Evolutionary conservation across 1,139 yeast genomes (phyloP), one percentile per base, ranked within the genome.

Genomic region (Suhomyces bolitotheri): DNA sequence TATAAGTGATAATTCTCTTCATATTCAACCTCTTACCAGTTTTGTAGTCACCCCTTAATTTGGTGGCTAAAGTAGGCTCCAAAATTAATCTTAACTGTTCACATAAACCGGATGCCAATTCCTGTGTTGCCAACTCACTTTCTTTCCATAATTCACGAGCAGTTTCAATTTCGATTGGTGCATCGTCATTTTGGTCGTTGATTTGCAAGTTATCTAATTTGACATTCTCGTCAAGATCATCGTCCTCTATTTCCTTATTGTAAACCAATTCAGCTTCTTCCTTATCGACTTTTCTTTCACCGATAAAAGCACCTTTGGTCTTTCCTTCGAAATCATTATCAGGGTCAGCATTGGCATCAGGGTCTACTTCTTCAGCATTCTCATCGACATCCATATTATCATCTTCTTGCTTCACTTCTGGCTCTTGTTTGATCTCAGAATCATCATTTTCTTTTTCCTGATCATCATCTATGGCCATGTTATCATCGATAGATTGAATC

Each of bases 1-100:
- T 92, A 62, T 92, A 94, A 10, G 98, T 96, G 53, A 94, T 92
- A 49, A 94, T 94, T 49, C 97, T 74, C 71, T 90, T 92, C 97
- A 94, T 90, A 62, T 94, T 94, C 54, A 94, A 75, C 47, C 98
- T 74, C 61, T 94, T 94, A 60, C 99, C 99, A 2, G 97, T 90
- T 62, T 90, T 89, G 64, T 88, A 94, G 60, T 94, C 98, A 51
- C 99, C 99, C 46, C 79, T 80, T 40, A 94, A 71, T 58, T 92
- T 92, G 3, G 98, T 92, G 10, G 97, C 95, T 44, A 87, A 69
- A 0, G 98, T 92, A 5, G 99, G 99, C 55, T 92, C 98, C 50
- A 94, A 69, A 53, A 94, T 92, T 44, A 94, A 74, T 33, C 98
- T 75, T 44, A 94, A 71, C 60, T 94, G 98, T 62, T 94, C 99